Evolutionary conservation across 2,329 filamentous ascomycete species (phyloP), one percentile per base, ranked within the genome.

Genomic region (Onygenales sp.): DNA sequence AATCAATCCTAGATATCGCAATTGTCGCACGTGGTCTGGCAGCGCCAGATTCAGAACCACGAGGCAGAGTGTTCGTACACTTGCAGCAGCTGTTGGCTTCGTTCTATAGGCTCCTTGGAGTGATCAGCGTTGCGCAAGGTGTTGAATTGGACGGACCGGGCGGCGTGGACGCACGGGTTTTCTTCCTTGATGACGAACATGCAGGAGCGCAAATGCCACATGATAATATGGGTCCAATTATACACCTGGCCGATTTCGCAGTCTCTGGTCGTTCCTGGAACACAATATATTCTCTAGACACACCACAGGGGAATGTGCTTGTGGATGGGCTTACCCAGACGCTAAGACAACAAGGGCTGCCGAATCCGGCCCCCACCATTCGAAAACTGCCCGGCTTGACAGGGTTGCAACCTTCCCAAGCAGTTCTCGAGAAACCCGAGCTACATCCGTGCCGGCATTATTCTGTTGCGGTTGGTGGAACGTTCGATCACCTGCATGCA

Each of bases 401-500:
- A 46, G 48, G 9, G 21, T 21, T 6, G 37, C 21, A 42, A 42
- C 32, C 37, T 31, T 17, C 32, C 14, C 11, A 14, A 21, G 8
- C 11, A 5, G 17, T 42, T 31, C 37, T 49, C 14, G 42, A 48
- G 21, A 14, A 42, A 40, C 42, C 13, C 13, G 39, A 33, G n/a
- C 34, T 40, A n/a, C 17, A 40, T 48, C 50, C 50, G 21, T 45
- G 49, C 13, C 58, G 61, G 42, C 80, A 87, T 66, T 71, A 76
- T 55, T 78, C 81, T 11, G 86, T 94, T 49, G 88, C 86, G 51
- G 81, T 97, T 10, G 93, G 92, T 33, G 93, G 93, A 8, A 98
- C 93, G 0, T 98, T 97, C 70, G 93, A 98, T 68, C 90, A 97
- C 70, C 79, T 98, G 21, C 93, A 98, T 66, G 84, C 88, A 3